Evolutionary conservation across 2,329 filamentous ascomycete species (phyloP).

Genomic region (Pseudogymnoascus destructans): DNA sequence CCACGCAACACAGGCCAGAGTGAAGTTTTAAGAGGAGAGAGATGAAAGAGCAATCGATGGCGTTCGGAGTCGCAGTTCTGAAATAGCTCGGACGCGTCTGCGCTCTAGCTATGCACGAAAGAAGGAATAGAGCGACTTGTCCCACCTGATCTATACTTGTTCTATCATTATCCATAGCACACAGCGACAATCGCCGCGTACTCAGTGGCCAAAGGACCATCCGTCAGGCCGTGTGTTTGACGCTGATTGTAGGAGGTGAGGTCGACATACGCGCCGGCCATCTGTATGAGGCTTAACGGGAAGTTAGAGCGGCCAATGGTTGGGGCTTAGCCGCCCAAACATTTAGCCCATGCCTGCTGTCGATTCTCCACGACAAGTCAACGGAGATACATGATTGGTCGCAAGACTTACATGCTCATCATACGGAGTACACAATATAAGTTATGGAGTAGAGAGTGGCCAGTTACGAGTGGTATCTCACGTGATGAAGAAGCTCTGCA

Average conservation of each 20-base stretch:
- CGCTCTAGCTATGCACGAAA: background rate
- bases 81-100: background rate
- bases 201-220: background rate
- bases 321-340: constrained; percentile 5
- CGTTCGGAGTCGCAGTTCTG: background rate
- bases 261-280: constrained; percentile 5
- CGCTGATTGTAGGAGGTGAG: constrained; percentile 6
- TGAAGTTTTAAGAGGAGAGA: constrained; percentile 6
- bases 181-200: background rate
- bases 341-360: constrained; percentile 5
- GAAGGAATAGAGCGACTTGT: background rate
- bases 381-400: background rate
- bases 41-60: constrained; percentile 4
- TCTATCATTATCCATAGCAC: constrained; percentile 4
- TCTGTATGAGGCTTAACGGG: background rate
- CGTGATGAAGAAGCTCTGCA: background rate
- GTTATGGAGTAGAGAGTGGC: background rate
- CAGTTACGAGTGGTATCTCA: background rate
- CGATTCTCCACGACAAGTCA: background rate
- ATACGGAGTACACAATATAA: background rate
- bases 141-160: constrained; percentile 7
- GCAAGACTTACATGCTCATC: background rate
- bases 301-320: background rate
- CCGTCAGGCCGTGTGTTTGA: background rate
- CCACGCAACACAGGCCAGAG: background rate